A percentile compares a stretch with the other conserved stretches of the same genome.
Evolutionary conservation across 805 yeast genomes (phyloP).

Genomic region (Sungouiella thailandica): DNA sequence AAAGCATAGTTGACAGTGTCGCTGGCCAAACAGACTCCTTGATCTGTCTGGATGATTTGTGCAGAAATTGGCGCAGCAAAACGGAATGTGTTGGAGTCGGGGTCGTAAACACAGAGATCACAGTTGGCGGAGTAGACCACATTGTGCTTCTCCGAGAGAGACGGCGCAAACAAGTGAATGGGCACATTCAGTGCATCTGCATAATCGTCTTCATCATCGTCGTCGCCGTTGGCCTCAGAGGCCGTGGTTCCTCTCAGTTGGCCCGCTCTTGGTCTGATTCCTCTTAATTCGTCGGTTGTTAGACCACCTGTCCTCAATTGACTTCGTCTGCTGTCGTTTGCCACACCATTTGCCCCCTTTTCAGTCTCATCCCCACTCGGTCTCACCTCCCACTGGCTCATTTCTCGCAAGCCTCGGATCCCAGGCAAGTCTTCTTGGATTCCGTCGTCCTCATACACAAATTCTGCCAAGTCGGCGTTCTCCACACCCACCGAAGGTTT

Average conservation of each 20-base stretch:
- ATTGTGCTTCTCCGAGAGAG: slow-evolving; percentile 12
- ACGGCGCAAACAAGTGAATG: slow-evolving; percentile 7
- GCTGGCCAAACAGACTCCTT: slow-evolving; percentile 47
- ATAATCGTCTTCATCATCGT: slow-evolving; percentile 12
- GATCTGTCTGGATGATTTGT: slow-evolving; percentile 39
- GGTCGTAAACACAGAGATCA: slow-evolving; percentile 56
- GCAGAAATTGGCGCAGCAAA: slow-evolving; percentile 1
- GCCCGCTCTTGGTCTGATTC: too few relatives aligned
- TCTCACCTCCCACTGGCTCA: background rate
- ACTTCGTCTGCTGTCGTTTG: too few relatives aligned
- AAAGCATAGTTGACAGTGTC: slow-evolving; percentile 6
- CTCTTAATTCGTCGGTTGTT: too few relatives aligned
- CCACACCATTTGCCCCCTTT: too few relatives aligned
- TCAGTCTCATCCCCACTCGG: too few relatives aligned
- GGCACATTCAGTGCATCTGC: slow-evolving; percentile 15
- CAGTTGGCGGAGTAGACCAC: slow-evolving; percentile 20
- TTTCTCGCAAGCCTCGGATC: background rate
- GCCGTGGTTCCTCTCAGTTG: background rate
- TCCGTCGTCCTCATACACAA: slow-evolving; percentile 31
- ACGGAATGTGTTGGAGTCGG: slow-evolving; percentile 41
- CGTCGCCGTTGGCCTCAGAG: slow-evolving; percentile 21
- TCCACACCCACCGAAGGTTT: slow-evolving; percentile 43
- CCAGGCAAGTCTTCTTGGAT: background rate
- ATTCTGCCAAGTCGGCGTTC: slow-evolving; percentile 49
- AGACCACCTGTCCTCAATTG: too few relatives aligned